phyloP scores from a whole-genome alignment of 2,329 filamentous ascomycete species.

The Trichoderma atrobrunneum region DNA sequence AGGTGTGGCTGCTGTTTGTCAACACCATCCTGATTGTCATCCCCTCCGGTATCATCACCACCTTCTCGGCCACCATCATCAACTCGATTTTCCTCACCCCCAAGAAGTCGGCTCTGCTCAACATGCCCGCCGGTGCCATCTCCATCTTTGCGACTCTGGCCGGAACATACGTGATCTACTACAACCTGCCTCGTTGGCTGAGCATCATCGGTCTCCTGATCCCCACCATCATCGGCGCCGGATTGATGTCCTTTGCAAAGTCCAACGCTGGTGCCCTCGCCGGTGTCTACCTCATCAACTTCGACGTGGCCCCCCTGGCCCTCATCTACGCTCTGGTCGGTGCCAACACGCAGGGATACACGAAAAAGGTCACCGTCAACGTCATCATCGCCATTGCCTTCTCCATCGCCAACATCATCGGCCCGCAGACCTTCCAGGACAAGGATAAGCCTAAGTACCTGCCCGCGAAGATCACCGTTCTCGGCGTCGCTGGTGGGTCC shows the following conservation, averaged over 20 bases:
- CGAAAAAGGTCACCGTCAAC: constrained; percentile 43
- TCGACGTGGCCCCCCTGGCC: constrained; percentile 52
- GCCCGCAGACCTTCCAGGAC: constrained; percentile 28
- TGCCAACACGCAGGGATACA: constrained; percentile 46
- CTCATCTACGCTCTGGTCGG: constrained; percentile 51
- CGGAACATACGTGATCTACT: constrained; percentile 27
- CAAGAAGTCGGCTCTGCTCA: constrained; percentile 46
- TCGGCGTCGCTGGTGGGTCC: constrained; percentile 41
- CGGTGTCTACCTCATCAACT: constrained; percentile 34
- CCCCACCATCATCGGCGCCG: constrained; percentile 27
- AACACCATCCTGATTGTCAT: constrained; percentile 27
- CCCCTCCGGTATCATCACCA: constrained; percentile 35
- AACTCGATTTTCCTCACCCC: constrained; percentile 35
- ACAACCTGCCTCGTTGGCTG: constrained; percentile 30
- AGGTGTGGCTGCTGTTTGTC: constrained; percentile 41
- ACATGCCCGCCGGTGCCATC: constrained; percentile 31
- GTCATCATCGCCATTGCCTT: constrained; percentile 45
- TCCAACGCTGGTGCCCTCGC: constrained; percentile 33
- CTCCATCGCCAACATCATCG: constrained; percentile 44
- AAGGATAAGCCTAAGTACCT: constrained; percentile 49
- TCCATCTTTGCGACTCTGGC: constrained; percentile 29
- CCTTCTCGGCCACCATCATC: constrained; percentile 32
- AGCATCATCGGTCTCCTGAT: constrained; percentile 27
- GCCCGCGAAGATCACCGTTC: constrained; percentile 50
- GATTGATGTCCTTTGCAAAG: constrained; percentile 29